Evolutionary conservation across 176 grass and related monocot genomes (phyloP), one percentile per base, ranked within the genome.

Genomic region (Musa troglodytarum): DNA sequence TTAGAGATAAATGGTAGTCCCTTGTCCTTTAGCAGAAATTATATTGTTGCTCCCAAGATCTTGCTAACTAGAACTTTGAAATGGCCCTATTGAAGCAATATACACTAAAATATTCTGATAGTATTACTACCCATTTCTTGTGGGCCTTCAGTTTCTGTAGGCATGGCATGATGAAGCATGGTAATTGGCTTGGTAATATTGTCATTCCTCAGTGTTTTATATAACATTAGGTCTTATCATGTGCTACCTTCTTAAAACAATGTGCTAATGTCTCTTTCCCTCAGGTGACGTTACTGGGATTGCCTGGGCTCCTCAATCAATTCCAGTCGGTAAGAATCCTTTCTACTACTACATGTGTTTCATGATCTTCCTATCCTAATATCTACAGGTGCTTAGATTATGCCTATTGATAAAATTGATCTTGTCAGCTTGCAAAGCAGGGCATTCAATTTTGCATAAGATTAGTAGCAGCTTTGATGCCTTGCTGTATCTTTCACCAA

Each of bases 261-360:
- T 14, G 9, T 10, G 1, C 69, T 77, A 24, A 69, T 57, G 8
- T 19, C 21, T 78, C 9, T 20, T 14, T 72, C 1, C 58, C 72
- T 72, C 82, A 98, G 95, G 90, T 91, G 78, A 87, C 83, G 94
- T 99, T 78, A 82, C 84, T 74, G 76, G 90, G 49, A 89, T 99
- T 84, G 84, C 84, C 76, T 99, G 90, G 90, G 75, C 84, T 82
- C 84, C 84, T 71, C 78, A 28, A 4, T 76, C 20, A 25, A 71
- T 99, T 84, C 78, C 77, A 63, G 89, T 87, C 76, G 86, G 95
- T 99, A 80, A 79, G 81, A 69, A 83, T 76, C 69, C 19, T 28
- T 74, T 25, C 25, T 25, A 65, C 53, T 25, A 75, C 49, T 64
- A 16, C 21, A n/a, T 50, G 15, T 81, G 9, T 19, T 8, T 82